Base-by-base conservation (phyloP, 495 filamentous ascomycete species). In the Penicillium cinerascens region DNA sequence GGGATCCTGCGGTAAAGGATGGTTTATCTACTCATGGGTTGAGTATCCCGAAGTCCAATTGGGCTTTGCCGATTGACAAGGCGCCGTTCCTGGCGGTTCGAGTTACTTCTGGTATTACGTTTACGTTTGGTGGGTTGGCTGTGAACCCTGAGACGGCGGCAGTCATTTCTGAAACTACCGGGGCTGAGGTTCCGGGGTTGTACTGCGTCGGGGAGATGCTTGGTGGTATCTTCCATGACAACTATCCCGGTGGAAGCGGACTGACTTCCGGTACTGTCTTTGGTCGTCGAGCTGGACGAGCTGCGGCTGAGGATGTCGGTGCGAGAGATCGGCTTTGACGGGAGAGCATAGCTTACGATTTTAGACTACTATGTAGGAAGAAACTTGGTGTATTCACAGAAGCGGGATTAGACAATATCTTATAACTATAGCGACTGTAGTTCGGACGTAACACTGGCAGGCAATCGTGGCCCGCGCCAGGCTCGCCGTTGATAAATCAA, bases 171-270 rank as follows among this genome's bases (percentile, higher is more conserved):
- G 61, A 69, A n/a, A 49, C 55, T 2, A 78, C 76, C 4, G 56
- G 64, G n/a, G 48, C 49, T 1, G 61, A 65, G 5, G 71, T 86
- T 13, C 73, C 72, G 3, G 80, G 82, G 0, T 56, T 86, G 35
- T 83, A 70, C 42, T 80, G 77, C 52, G 75, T 67, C 2, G 84
- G 83, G 0, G 83, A 87, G 66, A 81, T 87, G 78, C 47, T 86
- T 0, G 84, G 82, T 4, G 82, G 82, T 0, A 49, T 87, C 17
- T 87, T 84, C 61, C 81, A 80, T 58, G 71, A 78, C 8, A 85
- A 86, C 54, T 87, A 86, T 58, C 81, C 82, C 0, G 83, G 82
- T 11, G 82, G 83, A 2, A 82, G 78, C 56, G 83, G 82, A 0
- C 65, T 87, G 58, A 87, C 82, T 0, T 71, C 76, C 16, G 80